phyloP scores from a whole-genome alignment of 306 rosid species.

The Arachis hypogaea region DNA sequence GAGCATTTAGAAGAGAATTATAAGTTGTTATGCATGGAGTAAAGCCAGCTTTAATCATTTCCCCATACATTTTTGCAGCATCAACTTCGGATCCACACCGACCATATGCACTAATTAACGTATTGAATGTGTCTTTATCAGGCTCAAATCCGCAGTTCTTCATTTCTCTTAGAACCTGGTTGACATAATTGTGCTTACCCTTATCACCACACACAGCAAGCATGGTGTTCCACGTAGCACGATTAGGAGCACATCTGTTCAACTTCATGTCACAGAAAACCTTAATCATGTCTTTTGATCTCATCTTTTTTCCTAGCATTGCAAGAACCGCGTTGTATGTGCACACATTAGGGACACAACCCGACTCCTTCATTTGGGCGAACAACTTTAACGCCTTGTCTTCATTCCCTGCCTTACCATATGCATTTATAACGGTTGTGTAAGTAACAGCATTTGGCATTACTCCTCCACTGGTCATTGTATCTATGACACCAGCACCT shows the following conservation, averaged over 20 bases:
- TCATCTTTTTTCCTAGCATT: constrained; percentile 80
- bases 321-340: constrained; percentile 81
- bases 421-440: constrained; percentile 83
- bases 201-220: constrained; percentile 86
- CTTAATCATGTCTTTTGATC: constrained; percentile 72
- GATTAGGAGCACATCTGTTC: constrained; percentile 83
- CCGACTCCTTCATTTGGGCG: constrained; percentile 79
- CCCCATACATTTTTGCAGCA: constrained; percentile 70
- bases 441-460: constrained; percentile 91
- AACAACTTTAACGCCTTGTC: constrained; percentile 74
- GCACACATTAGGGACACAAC: constrained; percentile 81
- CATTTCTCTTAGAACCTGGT: constrained; percentile 79
- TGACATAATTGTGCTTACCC: constrained; percentile 75
- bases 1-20: constrained; percentile 87
- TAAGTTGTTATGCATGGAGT: constrained; percentile 81
- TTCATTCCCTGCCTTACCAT: constrained; percentile 80
- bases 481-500: constrained; percentile 77
- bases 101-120: constrained; percentile 88
- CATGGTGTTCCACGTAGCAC: constrained; percentile 89
- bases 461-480: constrained; percentile 71
- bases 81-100: constrained; percentile 89
- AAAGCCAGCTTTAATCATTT: constrained; percentile 85
- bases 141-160: constrained; percentile 93
- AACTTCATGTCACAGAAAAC: constrained; percentile 79
- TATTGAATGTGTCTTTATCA: constrained; percentile 91